Evolutionary conservation across 768 basidiomycete species (phyloP), one percentile per base, ranked within the genome.

Genomic region (Russula dissimulans): DNA sequence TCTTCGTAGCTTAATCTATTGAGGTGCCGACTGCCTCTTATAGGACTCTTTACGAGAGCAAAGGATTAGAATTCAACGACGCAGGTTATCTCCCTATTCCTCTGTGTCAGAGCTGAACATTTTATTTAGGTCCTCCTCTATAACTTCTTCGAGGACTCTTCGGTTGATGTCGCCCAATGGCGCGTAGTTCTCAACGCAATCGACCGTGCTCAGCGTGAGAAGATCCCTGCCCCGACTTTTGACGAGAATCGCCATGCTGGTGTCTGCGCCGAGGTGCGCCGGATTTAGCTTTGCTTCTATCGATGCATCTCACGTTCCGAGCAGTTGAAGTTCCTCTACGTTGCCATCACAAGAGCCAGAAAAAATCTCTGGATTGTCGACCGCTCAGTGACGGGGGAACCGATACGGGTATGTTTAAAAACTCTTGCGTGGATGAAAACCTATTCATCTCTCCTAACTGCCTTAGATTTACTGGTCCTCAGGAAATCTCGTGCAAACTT

Each of bases 321-420:
- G 34, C 32, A 85, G 84, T 70, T 86, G 11, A 87, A 86, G 62
- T 77, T 75, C 43, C 69, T 86, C 0, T 86, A 86, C 57, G 84
- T 86, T 5, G 85, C 83, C 0, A 77, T 87, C 18, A 87, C 86
- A 1, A 71, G 85, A 36, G 83, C 85, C 0, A 76, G 82, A 51
- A 83, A 83, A 51, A 84, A 84, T 53, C 64, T 86, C 10, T 84
- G 85, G 83, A 79, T 87, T n/a, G 78, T 78, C 6, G 85, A 87
- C 68, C 75, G 73, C 31, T 86, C 85, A 0, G 71, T 75, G 4
- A 81, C 76, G 49, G 73, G 79, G n/a, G 79, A 81, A 49, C 79
- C 85, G 3, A 83, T 87, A 80, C 74, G 77, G 64, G 86, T 86
- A 52, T 49, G 78, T 12, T 8, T 11, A 11, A 41, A 41, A 17